Evolutionary conservation across 805 yeast species (phyloP).

Genomic region (Grigorovia transvaalensis): DNA sequence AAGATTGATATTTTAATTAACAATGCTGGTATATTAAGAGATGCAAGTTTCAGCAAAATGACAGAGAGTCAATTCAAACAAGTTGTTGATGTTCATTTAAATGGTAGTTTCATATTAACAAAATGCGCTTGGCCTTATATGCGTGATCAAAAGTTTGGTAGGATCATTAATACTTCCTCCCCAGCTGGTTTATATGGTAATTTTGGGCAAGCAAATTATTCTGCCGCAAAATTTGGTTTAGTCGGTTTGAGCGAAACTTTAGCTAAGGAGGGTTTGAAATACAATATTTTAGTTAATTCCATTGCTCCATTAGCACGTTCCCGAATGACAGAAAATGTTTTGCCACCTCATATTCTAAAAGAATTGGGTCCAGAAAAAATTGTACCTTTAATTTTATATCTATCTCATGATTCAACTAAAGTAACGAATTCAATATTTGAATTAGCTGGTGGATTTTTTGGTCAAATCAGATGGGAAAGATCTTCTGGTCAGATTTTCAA

Average conservation of each 20-base stretch:
- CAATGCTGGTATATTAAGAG: slow-evolving; percentile 93
- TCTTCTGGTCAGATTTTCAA: slow-evolving; percentile 77
- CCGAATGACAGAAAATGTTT: slow-evolving; percentile 85
- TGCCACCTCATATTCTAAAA: slow-evolving; percentile 78
- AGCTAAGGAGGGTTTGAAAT: slow-evolving; percentile 84
- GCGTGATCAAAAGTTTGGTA: slow-evolving; percentile 75
- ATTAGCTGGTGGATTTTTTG: slow-evolving; percentile 88
- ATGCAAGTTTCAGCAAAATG: slow-evolving; percentile 81
- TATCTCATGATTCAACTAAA: slow-evolving; percentile 54
- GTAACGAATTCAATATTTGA: slow-evolving; percentile 75
- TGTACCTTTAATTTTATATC: slow-evolving; percentile 80
- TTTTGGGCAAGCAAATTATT: slow-evolving; percentile 93
- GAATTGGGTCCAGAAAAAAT: slow-evolving; percentile 77
- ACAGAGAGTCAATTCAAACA: slow-evolving; percentile 64
- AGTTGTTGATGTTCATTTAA: slow-evolving; percentile 79
- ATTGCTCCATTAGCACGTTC: slow-evolving; percentile 95
- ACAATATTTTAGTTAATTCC: slow-evolving; percentile 74
- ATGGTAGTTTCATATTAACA: slow-evolving; percentile 78
- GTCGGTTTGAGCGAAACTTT: slow-evolving; percentile 90
- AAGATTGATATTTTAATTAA: slow-evolving; percentile 81
- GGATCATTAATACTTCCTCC: slow-evolving; percentile 87
- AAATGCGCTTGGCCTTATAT: slow-evolving; percentile 89
- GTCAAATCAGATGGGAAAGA: slow-evolving; percentile 92
- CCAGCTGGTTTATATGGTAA: slow-evolving; percentile 97
- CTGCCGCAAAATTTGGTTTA: slow-evolving; percentile 84